phyloP scores from a whole-genome alignment of 129 eudicot genomes.

The Glebionis coronaria region DNA sequence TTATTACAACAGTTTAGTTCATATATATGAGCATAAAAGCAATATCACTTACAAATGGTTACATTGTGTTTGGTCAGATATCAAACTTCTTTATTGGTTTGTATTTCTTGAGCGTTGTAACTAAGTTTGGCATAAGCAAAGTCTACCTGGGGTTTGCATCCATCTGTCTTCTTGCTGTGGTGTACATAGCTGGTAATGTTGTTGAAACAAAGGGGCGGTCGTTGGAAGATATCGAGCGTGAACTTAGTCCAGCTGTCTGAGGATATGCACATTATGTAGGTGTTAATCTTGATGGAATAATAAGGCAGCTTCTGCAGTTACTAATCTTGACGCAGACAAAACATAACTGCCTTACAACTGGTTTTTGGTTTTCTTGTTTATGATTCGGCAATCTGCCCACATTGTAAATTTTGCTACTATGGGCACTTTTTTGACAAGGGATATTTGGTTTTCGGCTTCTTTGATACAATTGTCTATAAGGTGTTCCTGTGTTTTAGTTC shows the following conservation, averaged over 20 bases:
- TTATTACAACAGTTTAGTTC: too few relatives aligned
- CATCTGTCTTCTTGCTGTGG: conserved; percentile 69
- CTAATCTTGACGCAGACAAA: conserved; percentile 24
- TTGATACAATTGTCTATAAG: background rate
- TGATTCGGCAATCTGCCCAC: conserved; percentile 16
- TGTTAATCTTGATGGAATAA: conserved; percentile 20
- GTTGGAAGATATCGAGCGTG: conserved; percentile 90
- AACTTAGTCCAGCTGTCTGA: conserved; percentile 63
- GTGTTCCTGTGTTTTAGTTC: background rate
- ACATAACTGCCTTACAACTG: conserved; percentile 7
- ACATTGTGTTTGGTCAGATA: conserved; percentile 46
- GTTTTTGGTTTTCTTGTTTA: conserved; percentile 15
- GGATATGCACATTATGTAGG: conserved; percentile 8
- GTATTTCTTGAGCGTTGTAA: conserved; percentile 90
- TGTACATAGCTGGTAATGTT: conserved; percentile 77
- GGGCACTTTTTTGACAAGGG: conserved; percentile 23
- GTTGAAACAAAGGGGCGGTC: conserved; percentile 97
- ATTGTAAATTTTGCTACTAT: conserved; percentile 32
- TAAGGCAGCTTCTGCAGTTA: conserved; percentile 31
- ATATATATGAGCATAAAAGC: background rate
- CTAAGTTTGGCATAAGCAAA: conserved; percentile 75
- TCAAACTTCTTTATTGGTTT: conserved; percentile 89
- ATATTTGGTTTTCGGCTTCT: background rate
- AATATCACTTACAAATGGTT: conserved; percentile 17
- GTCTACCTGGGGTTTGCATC: conserved; percentile 91